Evolutionary conservation across 2,329 filamentous ascomycete species (phyloP).

Genomic region (Colletotrichum viniferum): DNA sequence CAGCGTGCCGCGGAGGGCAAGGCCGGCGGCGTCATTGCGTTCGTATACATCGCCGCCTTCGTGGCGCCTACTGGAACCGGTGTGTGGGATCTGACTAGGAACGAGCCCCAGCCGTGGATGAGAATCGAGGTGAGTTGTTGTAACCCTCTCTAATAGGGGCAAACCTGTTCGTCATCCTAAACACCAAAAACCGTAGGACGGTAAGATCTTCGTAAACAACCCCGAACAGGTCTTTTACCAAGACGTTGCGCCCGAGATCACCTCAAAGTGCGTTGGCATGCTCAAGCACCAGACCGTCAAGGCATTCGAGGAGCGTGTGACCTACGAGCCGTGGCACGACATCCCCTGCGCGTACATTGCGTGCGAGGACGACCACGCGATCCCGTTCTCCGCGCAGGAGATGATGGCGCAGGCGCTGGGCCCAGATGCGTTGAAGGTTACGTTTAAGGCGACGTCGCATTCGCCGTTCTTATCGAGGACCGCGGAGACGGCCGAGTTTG

Average conservation of each 20-base stretch:
- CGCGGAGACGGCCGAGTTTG: neutral
- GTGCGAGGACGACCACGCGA: constrained; percentile 27
- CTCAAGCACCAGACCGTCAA: neutral
- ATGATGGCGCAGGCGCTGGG: constrained; percentile 17
- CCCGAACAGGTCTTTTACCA: constrained; percentile 25
- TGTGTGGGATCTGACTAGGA: constrained; percentile 24
- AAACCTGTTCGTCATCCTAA: neutral
- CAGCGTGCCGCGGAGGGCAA: constrained; percentile 33
- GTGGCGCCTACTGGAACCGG: constrained; percentile 28
- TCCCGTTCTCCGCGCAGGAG: constrained; percentile 23
- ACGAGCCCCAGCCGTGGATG: constrained; percentile 27
- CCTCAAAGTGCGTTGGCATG: constrained; percentile 6
- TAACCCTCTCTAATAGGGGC: neutral
- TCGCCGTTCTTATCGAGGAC: constrained; percentile 6
- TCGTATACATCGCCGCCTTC: constrained; percentile 39
- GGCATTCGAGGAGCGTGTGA: constrained; percentile 22
- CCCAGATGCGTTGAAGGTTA: neutral
- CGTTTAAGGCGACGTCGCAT: neutral
- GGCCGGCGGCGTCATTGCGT: constrained; percentile 39
- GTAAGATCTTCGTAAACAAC: neutral
- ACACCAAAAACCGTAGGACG: neutral
- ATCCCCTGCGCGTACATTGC: constrained; percentile 28
- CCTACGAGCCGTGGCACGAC: constrained; percentile 31
- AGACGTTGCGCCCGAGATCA: constrained; percentile 18
- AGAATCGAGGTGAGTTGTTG: constrained; percentile 22